phyloP scores from a whole-genome alignment of 2,329 filamentous ascomycete species.

The Alternaria postmessia region DNA sequence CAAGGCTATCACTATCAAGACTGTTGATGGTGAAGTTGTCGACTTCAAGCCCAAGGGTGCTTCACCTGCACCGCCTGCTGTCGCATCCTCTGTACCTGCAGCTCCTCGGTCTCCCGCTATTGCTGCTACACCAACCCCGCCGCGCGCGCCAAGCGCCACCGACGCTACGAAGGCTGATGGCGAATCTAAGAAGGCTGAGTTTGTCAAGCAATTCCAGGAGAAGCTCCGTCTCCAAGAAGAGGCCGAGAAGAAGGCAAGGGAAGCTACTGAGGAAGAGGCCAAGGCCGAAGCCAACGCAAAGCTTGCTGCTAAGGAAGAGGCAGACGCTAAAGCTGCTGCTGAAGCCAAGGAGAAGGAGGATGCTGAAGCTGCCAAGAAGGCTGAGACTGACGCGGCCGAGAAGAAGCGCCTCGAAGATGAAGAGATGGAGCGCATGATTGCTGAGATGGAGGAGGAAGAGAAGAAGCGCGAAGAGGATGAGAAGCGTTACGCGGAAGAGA shows the following conservation, averaged over 20 bases:
- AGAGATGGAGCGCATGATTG: conserved; percentile 67
- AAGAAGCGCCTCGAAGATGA: conserved; percentile 52
- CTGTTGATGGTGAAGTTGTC: conserved; percentile 77
- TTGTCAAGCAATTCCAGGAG: conserved; percentile 74
- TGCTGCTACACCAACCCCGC: conserved; percentile 71
- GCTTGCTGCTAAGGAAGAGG: conserved; percentile 58
- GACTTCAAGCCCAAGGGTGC: conserved; percentile 60
- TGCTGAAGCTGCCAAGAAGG: conserved; percentile 52
- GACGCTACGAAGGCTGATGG: conserved; percentile 71
- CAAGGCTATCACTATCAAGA: conserved; percentile 84
- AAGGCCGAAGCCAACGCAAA: conserved; percentile 60
- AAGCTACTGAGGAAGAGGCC: conserved; percentile 51
- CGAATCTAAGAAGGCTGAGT: conserved; percentile 64
- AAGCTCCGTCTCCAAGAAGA: conserved; percentile 61
- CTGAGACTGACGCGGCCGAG: conserved; percentile 48
- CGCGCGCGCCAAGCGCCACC: conserved; percentile 72
- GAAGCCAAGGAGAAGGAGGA: conserved; percentile 42
- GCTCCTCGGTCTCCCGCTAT: conserved; percentile 68
- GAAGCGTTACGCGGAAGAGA: conserved; percentile 75
- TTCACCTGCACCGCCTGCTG: conserved; percentile 51
- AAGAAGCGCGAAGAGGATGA: conserved; percentile 69
- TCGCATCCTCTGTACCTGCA: conserved; percentile 54
- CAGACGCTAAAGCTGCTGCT: conserved; percentile 46
- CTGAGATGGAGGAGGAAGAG: conserved; percentile 64
- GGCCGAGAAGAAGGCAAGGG: conserved; percentile 64